Evolutionary conservation across 1,284 basidiomycete genomes (phyloP), one percentile per base, ranked within the genome.

Genomic region (Earliella scabrosa): DNA sequence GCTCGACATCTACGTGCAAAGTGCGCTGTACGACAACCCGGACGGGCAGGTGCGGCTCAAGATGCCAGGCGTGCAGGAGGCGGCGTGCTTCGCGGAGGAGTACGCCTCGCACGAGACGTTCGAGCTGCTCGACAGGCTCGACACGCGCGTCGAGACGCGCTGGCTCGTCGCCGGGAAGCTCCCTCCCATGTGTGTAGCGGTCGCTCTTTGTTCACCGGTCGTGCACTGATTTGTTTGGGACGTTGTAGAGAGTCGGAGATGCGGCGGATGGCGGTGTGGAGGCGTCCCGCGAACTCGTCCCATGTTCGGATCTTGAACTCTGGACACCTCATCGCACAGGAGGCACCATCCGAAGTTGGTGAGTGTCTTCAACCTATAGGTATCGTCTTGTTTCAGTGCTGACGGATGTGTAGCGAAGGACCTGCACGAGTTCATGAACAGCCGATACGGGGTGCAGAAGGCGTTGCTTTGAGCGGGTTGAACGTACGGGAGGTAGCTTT

Each of bases 1-100:
- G 3, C 79, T 97, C 31, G 74, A 82, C 14, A 61, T 79, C 4
- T 95, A 94, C 69, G 74, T 94, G 32, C 77, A 86, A 18, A 82
- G 86, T 61, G 90, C 81, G 4, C 74, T 93, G 6, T 78, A 79
- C 54, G 69, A 75, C 20, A 68, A 71, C 45, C 40, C 66, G 1
- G 54, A 59, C 20, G 74, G 75, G 0, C 72, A 72, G 3, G 77
- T 85, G 10, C 73, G 67, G 45, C 78, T 92, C 44, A 92, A 90
- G 70, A 89, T 82, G 80, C 70, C 82, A 0, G 77, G 77, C 2
- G 56, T 86, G 14, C 82, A 82, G 64, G 88, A 90, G 72, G 83
- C 79, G 2, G 68, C 81, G 3, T 73, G 78, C 14, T 88, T 88
- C 64, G 63, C 74, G 0, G 85, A 86, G 51, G 66, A 61, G 4